A percentile compares a stretch with the other conserved stretches of the same genome.
phyloP scores from a whole-genome alignment of 1,139 yeast species.

The Yamadazyma trypodendri region DNA sequence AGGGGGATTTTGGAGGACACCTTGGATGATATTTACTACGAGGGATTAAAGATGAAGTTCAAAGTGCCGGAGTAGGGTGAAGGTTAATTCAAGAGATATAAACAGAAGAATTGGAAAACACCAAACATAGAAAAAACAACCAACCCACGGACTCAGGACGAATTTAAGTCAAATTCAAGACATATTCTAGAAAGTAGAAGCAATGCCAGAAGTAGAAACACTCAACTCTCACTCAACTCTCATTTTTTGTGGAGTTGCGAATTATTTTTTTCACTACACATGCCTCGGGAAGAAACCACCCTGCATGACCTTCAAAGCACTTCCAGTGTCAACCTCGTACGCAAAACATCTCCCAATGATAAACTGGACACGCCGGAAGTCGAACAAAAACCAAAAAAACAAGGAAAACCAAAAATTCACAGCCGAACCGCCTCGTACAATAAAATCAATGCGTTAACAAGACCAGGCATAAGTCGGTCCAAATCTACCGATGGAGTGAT shows the following conservation, averaged over 20 bases:
- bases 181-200: too few species aligned
- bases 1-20: constrained; percentile 60
- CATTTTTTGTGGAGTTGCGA: constrained; percentile 1
- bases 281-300: constrained; percentile 1
- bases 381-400: constrained; percentile 7
- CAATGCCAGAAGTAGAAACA: too few species aligned
- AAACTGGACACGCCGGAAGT: constrained; percentile 3
- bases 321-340: neutral
- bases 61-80: constrained; percentile 37
- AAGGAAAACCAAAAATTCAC: constrained; percentile 20
- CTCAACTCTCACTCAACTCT: neutral
- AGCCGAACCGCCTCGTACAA: constrained; percentile 37
- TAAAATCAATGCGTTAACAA: constrained; percentile 11
- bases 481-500: constrained; percentile 45
- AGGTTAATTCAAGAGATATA: too few species aligned
- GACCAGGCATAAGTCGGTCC: constrained; percentile 41
- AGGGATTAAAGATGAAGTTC: constrained; percentile 58
- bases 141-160: too few species aligned
- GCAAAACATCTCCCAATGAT: neutral
- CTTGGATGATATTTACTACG: constrained; percentile 67
- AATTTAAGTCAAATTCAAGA: too few species aligned
- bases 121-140: too few species aligned
- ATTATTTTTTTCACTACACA: neutral
- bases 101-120: too few species aligned
- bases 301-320: neutral